Base-by-base conservation (phyloP, 345 rosid genomes). In the Murraya koenigii region DNA sequence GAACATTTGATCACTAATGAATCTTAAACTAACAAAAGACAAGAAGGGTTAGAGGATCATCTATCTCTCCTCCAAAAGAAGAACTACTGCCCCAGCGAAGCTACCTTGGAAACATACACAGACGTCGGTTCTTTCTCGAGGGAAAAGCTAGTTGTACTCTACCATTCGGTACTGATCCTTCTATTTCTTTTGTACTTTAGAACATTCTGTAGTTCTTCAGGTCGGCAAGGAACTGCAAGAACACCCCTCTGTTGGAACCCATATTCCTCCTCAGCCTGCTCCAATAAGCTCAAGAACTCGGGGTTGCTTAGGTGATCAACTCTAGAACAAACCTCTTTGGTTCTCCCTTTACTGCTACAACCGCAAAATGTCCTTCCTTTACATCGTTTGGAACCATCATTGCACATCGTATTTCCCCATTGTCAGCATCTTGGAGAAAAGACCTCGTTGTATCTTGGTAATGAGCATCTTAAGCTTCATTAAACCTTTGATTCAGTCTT, bases 311-410 rank as follows among this genome's bases (percentile, higher is more conserved):
- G 84, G 66, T 44, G 74, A 71, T 74, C 66, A 91, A 71, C 76
- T 89, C 86, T 77, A 89, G 77, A 59, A 87, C 60, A 80, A 91
- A 89, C 85, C 91, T 87, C 79, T 77, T 81, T 30, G 82, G 80
- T 67, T 78, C 77, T 25, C 81, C 91, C 82, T 86, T 76, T 39
- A 74, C 81, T 10, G 88, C 82, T 74, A 77, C 80, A 19, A 87
- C 88, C 13, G 87, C 90, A 75, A 87, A 84, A 54, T 89, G 86
- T 19, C 92, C 90, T 75, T 84, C 75, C 74, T 83, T 86, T 3
- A 87, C 92, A 76, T 85, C 87, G 1, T 74, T 69, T 1, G 90
- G 87, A 72, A 81, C 56, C 55, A 47, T 22, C 41, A 35, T 76
- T 20, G 71, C 73, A 11, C 49, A 15, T 44, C 49, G 17, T 11